Evolutionary conservation across 2,329 filamentous ascomycete genomes (phyloP).

Genomic region (Helotiales sp.): DNA sequence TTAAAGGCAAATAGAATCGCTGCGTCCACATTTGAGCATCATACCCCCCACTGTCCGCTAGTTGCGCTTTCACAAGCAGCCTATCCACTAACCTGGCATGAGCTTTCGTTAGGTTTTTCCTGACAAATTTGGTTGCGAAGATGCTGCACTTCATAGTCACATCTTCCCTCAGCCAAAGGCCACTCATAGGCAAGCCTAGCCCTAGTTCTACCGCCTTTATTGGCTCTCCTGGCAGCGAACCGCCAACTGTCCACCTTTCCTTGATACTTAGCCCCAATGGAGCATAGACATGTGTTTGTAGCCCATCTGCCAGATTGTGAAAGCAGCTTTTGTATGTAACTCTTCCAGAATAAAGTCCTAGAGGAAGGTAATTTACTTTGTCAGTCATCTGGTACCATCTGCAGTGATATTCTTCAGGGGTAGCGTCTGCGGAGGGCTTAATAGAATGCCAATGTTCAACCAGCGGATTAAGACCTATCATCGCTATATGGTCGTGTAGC

Average conservation of each 20-base stretch:
- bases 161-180: too few species aligned
- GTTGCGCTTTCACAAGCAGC: too few species aligned
- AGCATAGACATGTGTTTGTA: constrained; percentile 83
- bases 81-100: too few species aligned
- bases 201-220: too few species aligned
- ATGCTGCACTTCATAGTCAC: too few species aligned
- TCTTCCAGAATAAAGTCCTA: constrained; percentile 54
- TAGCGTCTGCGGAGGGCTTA: constrained; percentile 66
- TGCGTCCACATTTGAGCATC: too few species aligned
- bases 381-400: constrained; percentile 84
- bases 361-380: constrained; percentile 70
- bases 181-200: too few species aligned
- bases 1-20: too few species aligned
- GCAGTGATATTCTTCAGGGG: constrained; percentile 71
- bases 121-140: too few species aligned
- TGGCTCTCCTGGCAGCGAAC: constrained; percentile 41
- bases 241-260: constrained; percentile 76
- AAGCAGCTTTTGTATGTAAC: constrained; percentile 82
- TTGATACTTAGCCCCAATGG: constrained; percentile 80
- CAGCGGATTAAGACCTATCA: too few species aligned
- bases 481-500: constrained; percentile 61
- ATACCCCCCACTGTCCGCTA: too few species aligned
- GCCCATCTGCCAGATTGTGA: constrained; percentile 70
- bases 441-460: constrained; percentile 47
- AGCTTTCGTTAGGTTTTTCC: too few species aligned